These are phyloP conservation scores for Porodaedalea pini DNA, from an alignment of 1,284 basidiomycete genomes.

Conservation along the genomic window DNA sequence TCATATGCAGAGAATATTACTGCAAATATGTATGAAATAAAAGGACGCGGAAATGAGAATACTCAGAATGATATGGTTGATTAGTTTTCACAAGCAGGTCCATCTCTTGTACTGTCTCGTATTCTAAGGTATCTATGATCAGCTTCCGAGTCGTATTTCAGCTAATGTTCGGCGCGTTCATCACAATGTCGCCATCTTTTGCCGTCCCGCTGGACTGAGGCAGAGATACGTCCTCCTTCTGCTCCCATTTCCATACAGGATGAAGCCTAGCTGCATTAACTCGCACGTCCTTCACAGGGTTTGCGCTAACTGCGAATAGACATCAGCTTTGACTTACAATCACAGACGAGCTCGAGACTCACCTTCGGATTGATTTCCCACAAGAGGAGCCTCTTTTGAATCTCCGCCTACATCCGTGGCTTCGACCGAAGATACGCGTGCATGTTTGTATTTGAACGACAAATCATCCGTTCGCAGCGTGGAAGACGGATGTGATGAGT, in stretches of 20 bases:
- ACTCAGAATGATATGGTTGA: no score
- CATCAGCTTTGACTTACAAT: background rate
- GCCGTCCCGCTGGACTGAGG: background rate
- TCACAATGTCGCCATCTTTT: background rate
- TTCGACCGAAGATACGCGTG: conserved; percentile 2
- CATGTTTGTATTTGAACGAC: conserved; percentile 6
- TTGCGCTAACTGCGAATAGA: background rate
- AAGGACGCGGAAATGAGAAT: no score
- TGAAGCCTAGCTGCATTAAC: conserved; percentile 9
- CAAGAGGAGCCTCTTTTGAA: background rate
- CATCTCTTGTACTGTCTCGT: no score
- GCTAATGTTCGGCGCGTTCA: background rate
- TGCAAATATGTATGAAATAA: no score
- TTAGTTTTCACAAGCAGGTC: no score
- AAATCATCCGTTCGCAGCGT: conserved; percentile 10
- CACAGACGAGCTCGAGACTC: background rate
- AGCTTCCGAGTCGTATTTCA: no score
- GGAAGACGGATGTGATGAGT: background rate
- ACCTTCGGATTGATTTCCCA: conserved; percentile 1
- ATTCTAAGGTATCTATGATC: no score
- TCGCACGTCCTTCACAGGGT: background rate
- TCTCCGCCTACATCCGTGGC: conserved; percentile 2
- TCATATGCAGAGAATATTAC: no score
- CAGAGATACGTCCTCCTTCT: background rate
- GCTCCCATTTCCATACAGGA: conserved; percentile 22